Percentiles rank a stretch among this genome's conserved stretches.
Evolutionary conservation across 1,284 basidiomycete genomes (phyloP).

Genomic region (Cryptococcus depauperatus): DNA sequence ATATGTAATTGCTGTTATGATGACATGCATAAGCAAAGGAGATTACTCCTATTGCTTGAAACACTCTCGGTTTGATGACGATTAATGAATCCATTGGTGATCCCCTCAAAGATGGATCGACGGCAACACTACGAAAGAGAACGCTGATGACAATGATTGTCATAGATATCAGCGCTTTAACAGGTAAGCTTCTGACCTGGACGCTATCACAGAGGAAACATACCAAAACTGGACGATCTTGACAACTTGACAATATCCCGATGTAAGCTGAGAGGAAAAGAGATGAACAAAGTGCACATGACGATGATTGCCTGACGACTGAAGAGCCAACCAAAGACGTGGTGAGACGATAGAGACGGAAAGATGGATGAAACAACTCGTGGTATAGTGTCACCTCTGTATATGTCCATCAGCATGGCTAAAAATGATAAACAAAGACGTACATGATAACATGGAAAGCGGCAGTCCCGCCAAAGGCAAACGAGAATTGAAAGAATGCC

Average conservation of each 20-base stretch:
- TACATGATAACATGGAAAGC: slow-evolving; percentile 79
- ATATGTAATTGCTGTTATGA: slow-evolving; percentile 89
- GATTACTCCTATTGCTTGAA: slow-evolving; percentile 90
- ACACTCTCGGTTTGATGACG: slow-evolving; percentile 65
- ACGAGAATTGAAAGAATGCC: slow-evolving; percentile 95
- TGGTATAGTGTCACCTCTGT: slow-evolving; percentile 82
- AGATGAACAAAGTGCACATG: slow-evolving; percentile 75
- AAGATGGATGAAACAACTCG: slow-evolving; percentile 84
- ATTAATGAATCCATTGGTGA: slow-evolving; percentile 55
- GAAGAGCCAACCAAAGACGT: slow-evolving; percentile 65
- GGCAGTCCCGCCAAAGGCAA: slow-evolving; percentile 96
- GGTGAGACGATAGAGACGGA: slow-evolving; percentile 59
- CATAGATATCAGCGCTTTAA: slow-evolving; percentile 75
- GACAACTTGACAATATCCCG: slow-evolving; percentile 96
- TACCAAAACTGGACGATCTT: slow-evolving; percentile 72
- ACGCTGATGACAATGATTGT: slow-evolving; percentile 85
- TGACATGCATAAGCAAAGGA: slow-evolving; percentile 60
- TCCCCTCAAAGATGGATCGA: slow-evolving; percentile 70
- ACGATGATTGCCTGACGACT: slow-evolving; percentile 83
- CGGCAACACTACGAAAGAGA: slow-evolving; percentile 73
- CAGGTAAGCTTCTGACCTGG: background rate
- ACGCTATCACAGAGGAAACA: slow-evolving; percentile 8
- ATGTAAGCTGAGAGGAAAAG: slow-evolving; percentile 90
- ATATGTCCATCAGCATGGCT: background rate
- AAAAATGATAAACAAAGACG: slow-evolving; percentile 2